Percentiles rank a stretch among this genome's conserved stretches.
These are phyloP conservation scores for Cymodocea nodosa DNA, from an alignment of 116 monocot genomes.

Conservation along the genomic window DNA sequence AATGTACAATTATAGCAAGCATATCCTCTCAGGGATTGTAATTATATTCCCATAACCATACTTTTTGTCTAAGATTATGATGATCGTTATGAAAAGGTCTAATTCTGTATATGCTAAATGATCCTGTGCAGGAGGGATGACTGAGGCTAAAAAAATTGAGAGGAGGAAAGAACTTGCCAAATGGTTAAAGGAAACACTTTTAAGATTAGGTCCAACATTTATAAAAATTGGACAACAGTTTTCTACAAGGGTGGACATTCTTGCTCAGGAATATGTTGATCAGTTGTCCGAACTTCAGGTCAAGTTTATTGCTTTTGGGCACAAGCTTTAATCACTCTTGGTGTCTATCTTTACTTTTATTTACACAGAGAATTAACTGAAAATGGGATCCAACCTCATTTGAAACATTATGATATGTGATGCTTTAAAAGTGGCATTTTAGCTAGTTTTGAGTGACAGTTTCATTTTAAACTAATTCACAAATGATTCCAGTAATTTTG, in stretches of 20 bases:
- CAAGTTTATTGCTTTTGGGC: background rate
- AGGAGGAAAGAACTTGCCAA: slow-evolving; percentile 81
- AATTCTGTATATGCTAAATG: background rate
- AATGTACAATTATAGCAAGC: background rate
- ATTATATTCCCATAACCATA: too few species aligned
- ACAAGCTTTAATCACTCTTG: background rate
- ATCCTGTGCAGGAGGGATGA: slow-evolving; percentile 73
- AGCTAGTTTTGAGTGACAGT: too few species aligned
- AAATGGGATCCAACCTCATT: too few species aligned
- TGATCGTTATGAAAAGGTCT: background rate
- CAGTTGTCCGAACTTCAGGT: slow-evolving; percentile 98
- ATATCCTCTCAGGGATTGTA: background rate
- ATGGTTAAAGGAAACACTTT: slow-evolving; percentile 95
- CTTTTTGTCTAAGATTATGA: background rate
- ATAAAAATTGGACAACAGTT: slow-evolving; percentile 99
- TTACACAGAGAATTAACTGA: background rate
- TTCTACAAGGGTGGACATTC: slow-evolving; percentile 98
- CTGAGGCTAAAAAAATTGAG: slow-evolving; percentile 69
- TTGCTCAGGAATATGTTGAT: slow-evolving; percentile 96
- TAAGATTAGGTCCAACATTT: slow-evolving; percentile 97
- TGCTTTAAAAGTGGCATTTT: too few species aligned
- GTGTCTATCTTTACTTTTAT: background rate
- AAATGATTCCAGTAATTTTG: too few species aligned
- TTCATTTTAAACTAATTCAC: too few species aligned
- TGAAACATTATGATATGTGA: too few species aligned